Evolutionary conservation across 371 early-diverging fungal species (phyloP).

Genomic region (Coemansia sp.): DNA sequence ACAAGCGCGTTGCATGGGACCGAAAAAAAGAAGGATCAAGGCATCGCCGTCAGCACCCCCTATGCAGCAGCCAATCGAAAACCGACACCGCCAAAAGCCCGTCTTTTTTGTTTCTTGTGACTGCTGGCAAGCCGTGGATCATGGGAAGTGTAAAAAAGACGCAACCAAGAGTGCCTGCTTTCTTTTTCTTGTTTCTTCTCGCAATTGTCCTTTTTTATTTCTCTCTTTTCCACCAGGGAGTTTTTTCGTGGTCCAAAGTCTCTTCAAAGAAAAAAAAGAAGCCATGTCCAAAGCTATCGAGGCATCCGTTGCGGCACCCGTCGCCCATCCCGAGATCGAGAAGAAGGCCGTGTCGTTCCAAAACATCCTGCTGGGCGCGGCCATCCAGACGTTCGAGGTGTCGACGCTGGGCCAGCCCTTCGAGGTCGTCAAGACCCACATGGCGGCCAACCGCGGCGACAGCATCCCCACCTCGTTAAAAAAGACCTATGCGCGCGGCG

Average conservation of each 20-base stretch:
- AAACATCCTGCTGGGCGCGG: constrained; percentile 65
- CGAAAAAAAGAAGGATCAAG: too few relatives aligned
- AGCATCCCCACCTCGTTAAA: constrained; percentile 61
- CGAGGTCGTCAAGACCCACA: constrained; percentile 86
- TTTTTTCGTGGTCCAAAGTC: background rate
- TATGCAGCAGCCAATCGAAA: constrained; percentile 11
- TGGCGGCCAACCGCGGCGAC: constrained; percentile 83
- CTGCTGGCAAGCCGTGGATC: background rate
- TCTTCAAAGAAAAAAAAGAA: background rate
- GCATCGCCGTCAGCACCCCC: too few relatives aligned
- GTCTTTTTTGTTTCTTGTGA: background rate
- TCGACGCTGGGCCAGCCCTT: constrained; percentile 89
- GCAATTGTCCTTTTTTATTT: background rate
- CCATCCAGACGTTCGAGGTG: constrained; percentile 80
- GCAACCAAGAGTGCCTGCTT: background rate
- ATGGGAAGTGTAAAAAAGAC: background rate
- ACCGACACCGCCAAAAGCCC: background rate
- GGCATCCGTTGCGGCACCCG: background rate
- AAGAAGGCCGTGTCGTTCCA: constrained; percentile 66
- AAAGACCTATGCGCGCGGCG: constrained; percentile 75
- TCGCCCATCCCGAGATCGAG: constrained; percentile 18
- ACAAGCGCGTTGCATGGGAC: too few relatives aligned
- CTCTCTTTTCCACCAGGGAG: background rate
- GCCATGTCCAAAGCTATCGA: constrained; percentile 30
- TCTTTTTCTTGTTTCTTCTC: background rate